These are phyloP conservation scores for Thermothelomyces thermophilus DNA, from an alignment of 2,329 filamentous ascomycete species.

Conservation along the genomic window DNA sequence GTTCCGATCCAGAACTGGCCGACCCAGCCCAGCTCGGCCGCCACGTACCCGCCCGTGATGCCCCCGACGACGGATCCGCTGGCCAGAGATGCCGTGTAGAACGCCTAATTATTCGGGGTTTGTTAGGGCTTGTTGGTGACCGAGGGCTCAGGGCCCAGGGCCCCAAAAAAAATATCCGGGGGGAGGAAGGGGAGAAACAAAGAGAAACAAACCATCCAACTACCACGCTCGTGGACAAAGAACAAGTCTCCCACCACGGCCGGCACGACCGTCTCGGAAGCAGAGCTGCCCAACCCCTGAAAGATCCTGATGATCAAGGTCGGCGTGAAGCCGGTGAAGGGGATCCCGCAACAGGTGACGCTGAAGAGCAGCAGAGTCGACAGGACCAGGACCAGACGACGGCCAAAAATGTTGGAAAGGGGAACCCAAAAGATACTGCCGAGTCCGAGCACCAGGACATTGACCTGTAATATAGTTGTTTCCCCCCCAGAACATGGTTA, in stretches of 20 bases:
- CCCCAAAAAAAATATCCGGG: no score
- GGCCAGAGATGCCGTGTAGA: slow-evolving; percentile 31
- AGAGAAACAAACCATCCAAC: slow-evolving; percentile 28
- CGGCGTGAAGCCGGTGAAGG: slow-evolving; percentile 17
- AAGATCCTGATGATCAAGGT: slow-evolving; percentile 29
- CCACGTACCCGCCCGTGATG: slow-evolving; percentile 33
- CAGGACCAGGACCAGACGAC: slow-evolving; percentile 28
- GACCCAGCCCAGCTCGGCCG: slow-evolving; percentile 28
- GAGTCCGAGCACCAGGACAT: slow-evolving; percentile 30
- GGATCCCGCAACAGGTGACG: slow-evolving; percentile 24
- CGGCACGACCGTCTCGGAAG: slow-evolving; percentile 31
- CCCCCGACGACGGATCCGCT: slow-evolving; percentile 31
- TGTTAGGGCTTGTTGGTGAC: no score
- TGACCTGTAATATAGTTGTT: no score
- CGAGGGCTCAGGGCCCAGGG: no score
- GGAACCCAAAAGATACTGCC: slow-evolving; percentile 34
- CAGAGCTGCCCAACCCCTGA: slow-evolving; percentile 30
- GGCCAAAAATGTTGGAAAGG: slow-evolving; percentile 31
- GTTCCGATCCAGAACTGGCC: slow-evolving; percentile 30
- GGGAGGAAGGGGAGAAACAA: no score
- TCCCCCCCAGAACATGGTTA: background rate
- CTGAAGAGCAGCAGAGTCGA: slow-evolving; percentile 24
- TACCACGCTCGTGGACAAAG: slow-evolving; percentile 31
- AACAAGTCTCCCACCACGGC: slow-evolving; percentile 33
- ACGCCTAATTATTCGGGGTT: slow-evolving; percentile 25